A percentile compares a stretch with the other conserved stretches of the same genome.
phyloP scores from a whole-genome alignment of 768 basidiomycete genomes.

The Boletus rufocinnamomeus region DNA sequence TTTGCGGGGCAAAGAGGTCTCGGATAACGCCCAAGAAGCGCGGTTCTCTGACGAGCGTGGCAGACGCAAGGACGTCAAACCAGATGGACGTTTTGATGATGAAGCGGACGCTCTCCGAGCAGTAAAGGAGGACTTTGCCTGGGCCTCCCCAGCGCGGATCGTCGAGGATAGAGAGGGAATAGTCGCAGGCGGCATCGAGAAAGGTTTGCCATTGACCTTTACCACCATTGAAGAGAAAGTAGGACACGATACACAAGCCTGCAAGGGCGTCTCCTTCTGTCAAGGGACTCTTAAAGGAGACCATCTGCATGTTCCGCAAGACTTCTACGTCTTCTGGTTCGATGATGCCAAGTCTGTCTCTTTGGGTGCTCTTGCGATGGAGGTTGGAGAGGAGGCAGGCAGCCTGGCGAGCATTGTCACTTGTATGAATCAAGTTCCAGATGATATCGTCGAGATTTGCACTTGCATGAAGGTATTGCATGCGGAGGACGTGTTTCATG shows the following conservation, averaged over 20 bases:
- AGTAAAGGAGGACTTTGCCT: slow-evolving; percentile 46
- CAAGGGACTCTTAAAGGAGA: slow-evolving; percentile 24
- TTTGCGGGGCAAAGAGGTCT: slow-evolving; percentile 46
- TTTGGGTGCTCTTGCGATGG: slow-evolving; percentile 41
- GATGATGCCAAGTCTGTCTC: slow-evolving; percentile 22
- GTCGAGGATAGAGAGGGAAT: slow-evolving; percentile 51
- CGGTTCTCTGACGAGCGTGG: slow-evolving; percentile 64
- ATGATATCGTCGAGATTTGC: slow-evolving; percentile 48
- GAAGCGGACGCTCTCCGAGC: slow-evolving; percentile 58
- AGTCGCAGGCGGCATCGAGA: slow-evolving; percentile 60
- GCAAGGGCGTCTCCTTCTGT: slow-evolving; percentile 77
- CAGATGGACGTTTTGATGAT: slow-evolving; percentile 84
- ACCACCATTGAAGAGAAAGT: slow-evolving; percentile 78
- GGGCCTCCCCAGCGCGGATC: slow-evolving; percentile 40
- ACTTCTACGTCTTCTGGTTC: slow-evolving; percentile 28
- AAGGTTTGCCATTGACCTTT: slow-evolving; percentile 68
- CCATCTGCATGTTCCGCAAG: slow-evolving; percentile 28
- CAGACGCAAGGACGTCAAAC: slow-evolving; percentile 83
- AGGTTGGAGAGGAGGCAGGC: slow-evolving; percentile 65
- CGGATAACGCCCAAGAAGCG: slow-evolving; percentile 58
- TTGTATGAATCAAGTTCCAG: slow-evolving; percentile 48
- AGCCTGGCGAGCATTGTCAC: slow-evolving; percentile 53
- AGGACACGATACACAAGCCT: slow-evolving; percentile 72
- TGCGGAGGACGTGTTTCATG: slow-evolving; percentile 58
- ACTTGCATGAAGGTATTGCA: slow-evolving; percentile 73